Conservation (phyloP, 352 stramenopile genomes). For the Phytophthora macrochlamydospora region DNA sequence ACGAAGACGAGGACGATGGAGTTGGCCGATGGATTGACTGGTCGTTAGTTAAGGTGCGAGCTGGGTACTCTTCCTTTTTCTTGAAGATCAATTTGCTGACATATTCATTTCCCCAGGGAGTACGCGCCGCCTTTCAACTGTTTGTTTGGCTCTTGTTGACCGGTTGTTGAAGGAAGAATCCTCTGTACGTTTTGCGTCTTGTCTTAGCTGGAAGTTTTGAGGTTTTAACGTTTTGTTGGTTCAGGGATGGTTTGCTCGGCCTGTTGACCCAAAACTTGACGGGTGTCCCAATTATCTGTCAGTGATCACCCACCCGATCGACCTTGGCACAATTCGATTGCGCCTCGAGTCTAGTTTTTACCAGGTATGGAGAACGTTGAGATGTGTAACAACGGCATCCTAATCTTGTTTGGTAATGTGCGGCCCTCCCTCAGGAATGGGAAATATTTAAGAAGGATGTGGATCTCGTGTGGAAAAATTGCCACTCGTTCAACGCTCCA, state of each 20-base stretch:
- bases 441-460: conserved; percentile 82
- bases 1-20: conserved; percentile 16
- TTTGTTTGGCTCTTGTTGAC: conserved; percentile 69
- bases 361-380: conserved; percentile 39
- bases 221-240: too few species aligned
- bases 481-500: conserved; percentile 74
- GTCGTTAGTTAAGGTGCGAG: conserved; percentile 53
- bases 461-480: conserved; percentile 86
- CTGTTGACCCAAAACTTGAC: conserved; percentile 82
- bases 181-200: conserved; percentile 42
- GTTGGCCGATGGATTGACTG: conserved; percentile 76
- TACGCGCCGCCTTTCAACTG: conserved; percentile 41
- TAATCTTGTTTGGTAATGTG: conserved; percentile 11
- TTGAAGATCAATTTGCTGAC: neutral
- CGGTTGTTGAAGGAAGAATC: conserved; percentile 78
- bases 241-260: conserved; percentile 83
- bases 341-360: conserved; percentile 69
- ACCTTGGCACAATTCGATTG: conserved; percentile 82
- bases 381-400: neutral
- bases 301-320: conserved; percentile 85
- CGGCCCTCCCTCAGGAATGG: conserved; percentile 52
- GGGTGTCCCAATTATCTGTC: conserved; percentile 86
- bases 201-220: neutral
- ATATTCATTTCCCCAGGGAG: conserved; percentile 20
- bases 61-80: too few species aligned